Conservation (phyloP, 768 basidiomycete genomes). For the Termitomyces sp. region DNA sequence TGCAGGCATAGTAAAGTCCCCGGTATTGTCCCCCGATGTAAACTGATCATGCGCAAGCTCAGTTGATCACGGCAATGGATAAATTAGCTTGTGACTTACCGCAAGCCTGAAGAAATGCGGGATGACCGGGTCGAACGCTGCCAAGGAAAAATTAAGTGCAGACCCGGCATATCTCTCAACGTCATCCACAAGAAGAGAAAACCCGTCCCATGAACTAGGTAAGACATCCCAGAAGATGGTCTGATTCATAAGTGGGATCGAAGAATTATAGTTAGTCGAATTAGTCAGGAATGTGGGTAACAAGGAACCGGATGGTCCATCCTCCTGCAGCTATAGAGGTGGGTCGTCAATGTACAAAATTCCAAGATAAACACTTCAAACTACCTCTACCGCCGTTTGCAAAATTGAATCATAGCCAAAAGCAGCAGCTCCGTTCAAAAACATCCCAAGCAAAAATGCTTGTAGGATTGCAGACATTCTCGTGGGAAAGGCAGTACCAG, state of each 20-base stretch:
- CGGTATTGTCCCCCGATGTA: slow-evolving; percentile 37
- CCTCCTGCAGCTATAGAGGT: slow-evolving; percentile 54
- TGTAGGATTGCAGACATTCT: slow-evolving; percentile 76
- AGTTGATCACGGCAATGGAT: not conserved
- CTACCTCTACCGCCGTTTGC: slow-evolving; percentile 66
- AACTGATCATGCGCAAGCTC: slow-evolving; percentile 31
- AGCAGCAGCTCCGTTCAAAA: slow-evolving; percentile 72
- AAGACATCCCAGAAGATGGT: slow-evolving; percentile 51
- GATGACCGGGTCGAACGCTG: slow-evolving; percentile 48
- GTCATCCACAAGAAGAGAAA: slow-evolving; percentile 78
- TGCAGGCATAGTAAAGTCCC: slow-evolving; percentile 80
- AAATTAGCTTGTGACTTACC: slow-evolving; percentile 36
- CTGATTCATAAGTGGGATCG: slow-evolving; percentile 49
- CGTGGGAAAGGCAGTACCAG: slow-evolving; percentile 78
- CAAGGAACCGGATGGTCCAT: slow-evolving; percentile 63
- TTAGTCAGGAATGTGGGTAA: slow-evolving; percentile 73
- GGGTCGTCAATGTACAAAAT: not conserved
- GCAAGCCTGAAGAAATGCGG: slow-evolving; percentile 80
- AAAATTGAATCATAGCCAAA: slow-evolving; percentile 80
- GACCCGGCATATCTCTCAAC: slow-evolving; percentile 74
- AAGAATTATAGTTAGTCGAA: slow-evolving; percentile 57
- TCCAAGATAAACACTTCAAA: slow-evolving; percentile 14
- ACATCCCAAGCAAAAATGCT: slow-evolving; percentile 78
- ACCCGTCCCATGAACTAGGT: slow-evolving; percentile 65
- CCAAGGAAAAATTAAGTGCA: slow-evolving; percentile 68